These are phyloP conservation scores for Clohesyomyces aquaticus DNA, from an alignment of 495 filamentous ascomycete species.

Conservation along the genomic window DNA sequence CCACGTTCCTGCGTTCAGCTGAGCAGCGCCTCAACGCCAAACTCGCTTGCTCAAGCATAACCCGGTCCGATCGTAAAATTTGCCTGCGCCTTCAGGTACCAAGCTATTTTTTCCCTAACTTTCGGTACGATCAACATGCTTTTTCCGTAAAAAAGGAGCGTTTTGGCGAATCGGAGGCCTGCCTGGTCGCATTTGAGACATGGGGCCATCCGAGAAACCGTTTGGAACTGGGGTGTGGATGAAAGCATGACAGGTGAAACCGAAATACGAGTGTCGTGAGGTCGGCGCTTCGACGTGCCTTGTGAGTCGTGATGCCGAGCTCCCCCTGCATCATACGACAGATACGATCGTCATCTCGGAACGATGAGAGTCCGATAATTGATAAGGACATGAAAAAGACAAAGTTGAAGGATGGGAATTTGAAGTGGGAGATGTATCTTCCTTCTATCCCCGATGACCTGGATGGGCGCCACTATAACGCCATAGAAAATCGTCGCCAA, in stretches of 20 bases:
- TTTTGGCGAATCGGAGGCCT: neutral
- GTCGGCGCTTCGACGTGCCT: neutral
- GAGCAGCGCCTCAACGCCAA: constrained; percentile 14
- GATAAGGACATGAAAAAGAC: neutral
- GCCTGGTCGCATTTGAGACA: neutral
- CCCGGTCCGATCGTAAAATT: neutral
- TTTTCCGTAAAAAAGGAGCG: neutral
- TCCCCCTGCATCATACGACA: constrained; percentile 6
- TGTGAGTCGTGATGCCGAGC: neutral
- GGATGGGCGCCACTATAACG: too few species aligned
- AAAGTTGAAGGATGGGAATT: neutral
- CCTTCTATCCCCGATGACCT: neutral
- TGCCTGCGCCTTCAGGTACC: neutral
- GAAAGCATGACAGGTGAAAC: constrained; percentile 9
- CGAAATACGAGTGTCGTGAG: constrained; percentile 25
- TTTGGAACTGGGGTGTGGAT: neutral
- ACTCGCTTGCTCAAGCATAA: constrained; percentile 21
- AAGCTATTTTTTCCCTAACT: too few species aligned
- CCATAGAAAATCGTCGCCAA: too few species aligned
- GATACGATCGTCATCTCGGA: constrained; percentile 6
- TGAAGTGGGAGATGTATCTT: neutral
- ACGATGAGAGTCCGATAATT: neutral
- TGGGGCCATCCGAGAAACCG: neutral
- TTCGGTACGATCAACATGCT: neutral
- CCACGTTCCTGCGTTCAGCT: constrained; percentile 22